Evolutionary conservation across 2,329 filamentous ascomycete genomes (phyloP).

Genomic region (Harringtonia lauricola): DNA sequence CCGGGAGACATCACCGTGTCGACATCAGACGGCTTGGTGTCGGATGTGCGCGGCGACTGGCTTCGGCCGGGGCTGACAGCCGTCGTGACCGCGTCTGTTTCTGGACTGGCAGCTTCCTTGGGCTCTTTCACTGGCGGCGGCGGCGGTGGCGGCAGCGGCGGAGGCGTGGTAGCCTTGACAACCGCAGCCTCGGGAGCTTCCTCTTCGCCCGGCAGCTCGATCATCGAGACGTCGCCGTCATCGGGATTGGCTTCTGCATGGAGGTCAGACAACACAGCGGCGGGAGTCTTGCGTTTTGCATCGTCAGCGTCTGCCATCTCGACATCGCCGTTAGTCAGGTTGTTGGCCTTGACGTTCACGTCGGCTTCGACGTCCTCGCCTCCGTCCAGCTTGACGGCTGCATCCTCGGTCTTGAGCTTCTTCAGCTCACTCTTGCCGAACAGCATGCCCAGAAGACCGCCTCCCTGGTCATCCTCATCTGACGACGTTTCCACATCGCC

Average conservation of each 20-base stretch:
- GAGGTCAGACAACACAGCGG: not conserved
- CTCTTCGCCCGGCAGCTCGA: slow-evolving; percentile 9
- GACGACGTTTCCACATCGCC: slow-evolving; percentile 18
- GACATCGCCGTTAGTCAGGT: slow-evolving; percentile 15
- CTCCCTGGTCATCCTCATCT: slow-evolving; percentile 27
- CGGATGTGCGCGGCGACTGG: slow-evolving; percentile 35
- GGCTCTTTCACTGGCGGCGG: slow-evolving; percentile 8
- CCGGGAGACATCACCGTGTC: slow-evolving; percentile 28
- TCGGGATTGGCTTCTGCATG: not conserved
- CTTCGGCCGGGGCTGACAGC: slow-evolving; percentile 32
- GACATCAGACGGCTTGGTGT: slow-evolving; percentile 39
- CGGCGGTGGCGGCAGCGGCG: not conserved
- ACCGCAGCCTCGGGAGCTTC: slow-evolving; percentile 11
- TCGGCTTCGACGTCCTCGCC: slow-evolving; percentile 24
- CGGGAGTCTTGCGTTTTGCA: not conserved
- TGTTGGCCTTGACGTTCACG: slow-evolving; percentile 3
- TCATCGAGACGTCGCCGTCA: slow-evolving; percentile 15
- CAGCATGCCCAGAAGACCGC: slow-evolving; percentile 43
- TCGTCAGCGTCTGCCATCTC: slow-evolving; percentile 22
- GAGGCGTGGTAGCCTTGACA: slow-evolving; percentile 14
- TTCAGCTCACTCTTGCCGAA: slow-evolving; percentile 49
- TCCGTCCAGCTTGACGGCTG: slow-evolving; percentile 13
- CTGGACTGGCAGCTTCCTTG: slow-evolving; percentile 24
- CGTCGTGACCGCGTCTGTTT: slow-evolving; percentile 31
- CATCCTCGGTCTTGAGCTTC: slow-evolving; percentile 33